Evolutionary conservation across 106 monocot species (phyloP), one percentile per base, ranked within the genome.

Genomic region (Dendrobium nobile): DNA sequence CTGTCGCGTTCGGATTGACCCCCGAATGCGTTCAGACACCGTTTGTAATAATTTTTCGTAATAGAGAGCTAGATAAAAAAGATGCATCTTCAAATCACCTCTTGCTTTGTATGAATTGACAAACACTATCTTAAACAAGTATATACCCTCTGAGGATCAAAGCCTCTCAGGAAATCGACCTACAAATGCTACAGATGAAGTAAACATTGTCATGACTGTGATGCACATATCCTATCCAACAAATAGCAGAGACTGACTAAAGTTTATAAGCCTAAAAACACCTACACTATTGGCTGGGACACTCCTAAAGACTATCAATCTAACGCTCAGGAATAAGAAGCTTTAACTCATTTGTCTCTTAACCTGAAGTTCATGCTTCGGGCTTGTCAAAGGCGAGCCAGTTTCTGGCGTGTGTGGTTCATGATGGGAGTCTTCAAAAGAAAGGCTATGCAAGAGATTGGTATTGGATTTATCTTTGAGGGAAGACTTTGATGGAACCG

Each of bases 351-450:
- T 41, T 41, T 78, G 68, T 37, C 78, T 78, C 47, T 83, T 77
- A 2, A 28, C 77, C 13, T 19, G 22, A 9, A 44, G 77, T 47
- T 77, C 77, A 6, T 54, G 68, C 78, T 83, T 55, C 31, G 72
- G 83, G 78, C 83, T 78, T 47, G 7, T 26, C 40, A 51, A 73
- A 2, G 80, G 82, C 13, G 91, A 89, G 37, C 84, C 79, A 9
- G 90, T 88, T 73, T 95, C 95, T 4, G 90, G 92, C 7, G 90
- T 92, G 24, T 85, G 56, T 15, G 93, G 89, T 67, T 84, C 85
- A 13, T 84, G 84, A 41, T 54, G 77, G 8, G 92, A 82, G 15
- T 89, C 82, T 0, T 91, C 82, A 15, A 47, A 80, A 15, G 83
- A 78, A 42, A 85, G 76, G 72, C 80, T 84, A 24, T 89, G 87